Percentiles rank a stretch among this genome's conserved stretches.
These are phyloP conservation scores for Citropsis articulata DNA, from an alignment of 345 rosid species.

Conservation along the genomic window DNA sequence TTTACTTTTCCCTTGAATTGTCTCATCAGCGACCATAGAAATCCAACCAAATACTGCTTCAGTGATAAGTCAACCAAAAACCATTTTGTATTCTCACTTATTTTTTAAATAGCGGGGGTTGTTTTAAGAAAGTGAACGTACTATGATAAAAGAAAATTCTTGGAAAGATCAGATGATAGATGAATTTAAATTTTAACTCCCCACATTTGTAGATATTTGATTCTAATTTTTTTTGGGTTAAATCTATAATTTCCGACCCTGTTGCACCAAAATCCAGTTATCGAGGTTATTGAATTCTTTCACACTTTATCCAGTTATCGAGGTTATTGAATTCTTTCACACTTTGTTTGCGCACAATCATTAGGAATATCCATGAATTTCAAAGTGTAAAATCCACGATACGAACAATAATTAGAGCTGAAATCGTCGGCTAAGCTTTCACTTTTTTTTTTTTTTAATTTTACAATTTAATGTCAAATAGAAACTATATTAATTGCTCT, in stretches of 20 bases:
- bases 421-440: slow-evolving; percentile 11
- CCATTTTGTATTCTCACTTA: neutral
- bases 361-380: neutral
- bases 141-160: too few relatives aligned
- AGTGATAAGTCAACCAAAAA: neutral
- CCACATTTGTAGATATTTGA: neutral
- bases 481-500: slow-evolving; percentile 7
- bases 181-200: neutral
- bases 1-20: neutral
- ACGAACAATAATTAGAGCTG: neutral
- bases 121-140: too few relatives aligned
- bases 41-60: neutral
- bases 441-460: neutral
- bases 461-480: neutral
- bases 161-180: neutral
- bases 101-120: neutral
- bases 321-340: neutral
- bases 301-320: neutral
- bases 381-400: neutral
- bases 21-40: neutral
- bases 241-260: neutral
- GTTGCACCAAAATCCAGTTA: neutral
- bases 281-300: neutral
- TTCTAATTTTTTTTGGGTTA: too few relatives aligned
- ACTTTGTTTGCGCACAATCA: neutral